These are phyloP conservation scores for Panicum miliaceum DNA, from an alignment of 176 grass and related monocot species.

Conservation along the genomic window DNA sequence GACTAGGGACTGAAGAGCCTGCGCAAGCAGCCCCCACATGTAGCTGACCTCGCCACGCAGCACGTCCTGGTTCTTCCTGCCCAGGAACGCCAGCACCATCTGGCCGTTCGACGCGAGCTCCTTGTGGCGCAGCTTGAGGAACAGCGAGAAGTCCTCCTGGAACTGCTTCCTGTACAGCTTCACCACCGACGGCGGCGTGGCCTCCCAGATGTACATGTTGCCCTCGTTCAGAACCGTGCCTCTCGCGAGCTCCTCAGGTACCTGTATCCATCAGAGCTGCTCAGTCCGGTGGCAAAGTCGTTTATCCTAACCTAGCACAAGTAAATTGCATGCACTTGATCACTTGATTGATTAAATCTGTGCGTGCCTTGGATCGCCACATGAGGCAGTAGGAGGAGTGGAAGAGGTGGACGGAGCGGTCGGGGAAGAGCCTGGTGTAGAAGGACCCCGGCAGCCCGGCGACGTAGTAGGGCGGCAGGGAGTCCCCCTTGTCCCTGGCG, in stretches of 20 bases:
- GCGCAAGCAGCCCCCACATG: constrained; percentile 31
- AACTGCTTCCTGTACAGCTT: constrained; percentile 46
- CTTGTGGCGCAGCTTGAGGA: constrained; percentile 41
- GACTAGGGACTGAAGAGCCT: constrained; percentile 54
- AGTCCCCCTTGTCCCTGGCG: neutral
- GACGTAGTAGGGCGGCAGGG: constrained; percentile 46
- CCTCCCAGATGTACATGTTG: constrained; percentile 56
- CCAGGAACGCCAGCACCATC: constrained; percentile 55
- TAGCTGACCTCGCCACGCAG: constrained; percentile 33
- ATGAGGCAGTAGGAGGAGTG: constrained; percentile 70
- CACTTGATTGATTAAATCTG: neutral
- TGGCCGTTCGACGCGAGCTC: constrained; percentile 48
- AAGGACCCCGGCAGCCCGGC: constrained; percentile 67
- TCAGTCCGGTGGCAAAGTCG: too few species aligned
- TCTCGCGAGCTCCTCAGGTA: constrained; percentile 48
- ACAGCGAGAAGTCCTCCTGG: constrained; percentile 52
- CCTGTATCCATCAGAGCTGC: neutral
- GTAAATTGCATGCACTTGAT: too few species aligned
- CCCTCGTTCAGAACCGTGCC: constrained; percentile 40
- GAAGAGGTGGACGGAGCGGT: constrained; percentile 58
- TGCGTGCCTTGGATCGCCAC: constrained; percentile 65
- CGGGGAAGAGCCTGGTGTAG: constrained; percentile 63
- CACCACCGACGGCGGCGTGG: constrained; percentile 41
- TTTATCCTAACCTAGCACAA: too few species aligned
- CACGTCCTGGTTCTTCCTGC: constrained; percentile 42